Evolutionary conservation across 2,329 filamentous ascomycete genomes (phyloP).

Genomic region (Aspergillus amoenus): DNA sequence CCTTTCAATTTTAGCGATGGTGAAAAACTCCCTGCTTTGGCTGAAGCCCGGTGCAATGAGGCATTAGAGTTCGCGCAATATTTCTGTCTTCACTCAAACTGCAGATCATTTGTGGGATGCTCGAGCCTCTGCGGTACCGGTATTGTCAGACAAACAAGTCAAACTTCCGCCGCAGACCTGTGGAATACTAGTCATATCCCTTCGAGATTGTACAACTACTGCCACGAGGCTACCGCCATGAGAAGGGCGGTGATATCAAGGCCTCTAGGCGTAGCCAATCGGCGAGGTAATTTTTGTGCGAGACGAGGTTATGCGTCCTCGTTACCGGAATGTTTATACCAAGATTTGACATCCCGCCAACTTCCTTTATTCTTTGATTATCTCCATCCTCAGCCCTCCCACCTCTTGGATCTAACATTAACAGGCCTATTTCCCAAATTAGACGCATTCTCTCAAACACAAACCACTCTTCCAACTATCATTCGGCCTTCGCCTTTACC

Average conservation of each 20-base stretch:
- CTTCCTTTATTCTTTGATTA: constrained; percentile 55
- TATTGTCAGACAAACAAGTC: constrained; percentile 24
- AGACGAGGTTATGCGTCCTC: constrained; percentile 33
- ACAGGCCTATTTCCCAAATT: constrained; percentile 51
- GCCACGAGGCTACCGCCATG: not conserved
- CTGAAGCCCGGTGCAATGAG: not conserved
- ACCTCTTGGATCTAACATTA: constrained; percentile 66
- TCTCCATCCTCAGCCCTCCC: constrained; percentile 61
- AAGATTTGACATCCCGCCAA: constrained; percentile 49
- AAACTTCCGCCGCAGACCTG: constrained; percentile 7
- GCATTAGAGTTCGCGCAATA: not conserved
- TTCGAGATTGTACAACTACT: not conserved
- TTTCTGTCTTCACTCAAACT: not conserved
- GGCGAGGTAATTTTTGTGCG: not conserved
- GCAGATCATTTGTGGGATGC: constrained; percentile 5
- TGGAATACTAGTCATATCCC: not conserved
- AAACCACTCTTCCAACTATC: constrained; percentile 36
- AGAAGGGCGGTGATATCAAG: not conserved
- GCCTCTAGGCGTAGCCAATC: constrained; percentile 7
- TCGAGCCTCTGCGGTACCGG: not conserved
- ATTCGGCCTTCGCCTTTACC: constrained; percentile 29
- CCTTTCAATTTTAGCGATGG: not conserved
- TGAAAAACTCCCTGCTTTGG: not conserved
- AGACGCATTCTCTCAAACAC: constrained; percentile 22
- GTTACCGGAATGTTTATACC: constrained; percentile 39